Conservation (phyloP, 2,329 filamentous ascomycete species). For the Talaromyces sp. region DNA sequence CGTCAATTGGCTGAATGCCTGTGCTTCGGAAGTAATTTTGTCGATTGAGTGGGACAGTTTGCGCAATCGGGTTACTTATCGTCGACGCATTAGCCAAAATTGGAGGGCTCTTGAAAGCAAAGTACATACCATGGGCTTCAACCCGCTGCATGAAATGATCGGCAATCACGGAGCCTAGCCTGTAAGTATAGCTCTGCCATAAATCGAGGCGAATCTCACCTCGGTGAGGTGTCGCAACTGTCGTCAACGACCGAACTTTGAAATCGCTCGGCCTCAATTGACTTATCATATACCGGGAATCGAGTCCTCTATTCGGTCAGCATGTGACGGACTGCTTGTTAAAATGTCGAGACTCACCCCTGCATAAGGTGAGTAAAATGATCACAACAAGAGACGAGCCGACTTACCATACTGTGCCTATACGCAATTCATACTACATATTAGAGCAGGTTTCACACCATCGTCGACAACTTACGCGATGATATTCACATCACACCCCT, state of each 20-base stretch:
- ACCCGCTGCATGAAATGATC: constrained; percentile 59
- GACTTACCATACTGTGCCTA: constrained; percentile 49
- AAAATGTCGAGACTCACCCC: constrained; percentile 31
- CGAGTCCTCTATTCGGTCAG: constrained; percentile 51
- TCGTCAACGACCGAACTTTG: constrained; percentile 68
- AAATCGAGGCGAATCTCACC: constrained; percentile 30
- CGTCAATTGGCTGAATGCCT: constrained; percentile 56
- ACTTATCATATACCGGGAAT: constrained; percentile 63
- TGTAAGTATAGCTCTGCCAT: background rate
- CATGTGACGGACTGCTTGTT: background rate
- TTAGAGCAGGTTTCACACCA: background rate
- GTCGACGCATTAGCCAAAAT: background rate
- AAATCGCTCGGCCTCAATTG: constrained; percentile 59
- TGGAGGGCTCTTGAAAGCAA: no score
- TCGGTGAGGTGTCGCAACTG: constrained; percentile 59
- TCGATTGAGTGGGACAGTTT: constrained; percentile 14
- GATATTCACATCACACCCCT: constrained; percentile 60
- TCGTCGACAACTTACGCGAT: constrained; percentile 51
- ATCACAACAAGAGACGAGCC: background rate
- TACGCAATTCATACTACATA: background rate
- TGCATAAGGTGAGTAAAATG: constrained; percentile 18
- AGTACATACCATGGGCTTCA: constrained; percentile 42
- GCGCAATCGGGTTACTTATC: constrained; percentile 13
- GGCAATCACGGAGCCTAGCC: constrained; percentile 55
- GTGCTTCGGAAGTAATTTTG: constrained; percentile 8